Percentiles rank a stretch among this genome's conserved stretches.
These are phyloP conservation scores for Stagonosporopsis tanaceti DNA, from an alignment of 2,329 filamentous ascomycete genomes.

Conservation along the genomic window DNA sequence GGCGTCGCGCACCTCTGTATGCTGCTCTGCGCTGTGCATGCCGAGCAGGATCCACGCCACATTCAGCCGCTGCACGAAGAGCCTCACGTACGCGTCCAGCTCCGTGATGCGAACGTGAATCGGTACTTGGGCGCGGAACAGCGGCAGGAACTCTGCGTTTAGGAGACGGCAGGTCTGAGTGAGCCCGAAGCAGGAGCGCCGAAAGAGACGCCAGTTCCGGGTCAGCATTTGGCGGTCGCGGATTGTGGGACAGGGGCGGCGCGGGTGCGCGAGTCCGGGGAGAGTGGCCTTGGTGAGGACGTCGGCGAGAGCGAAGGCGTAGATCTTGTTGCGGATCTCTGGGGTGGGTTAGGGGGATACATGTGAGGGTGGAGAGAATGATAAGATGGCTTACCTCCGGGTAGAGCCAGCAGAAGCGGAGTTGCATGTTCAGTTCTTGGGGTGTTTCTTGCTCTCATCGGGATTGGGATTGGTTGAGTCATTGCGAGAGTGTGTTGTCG, in stretches of 20 bases:
- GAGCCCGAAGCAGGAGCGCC: background rate
- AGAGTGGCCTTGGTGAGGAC: background rate
- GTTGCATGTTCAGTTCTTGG: too few relatives aligned
- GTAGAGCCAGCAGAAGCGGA: background rate
- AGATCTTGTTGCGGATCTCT: slow-evolving; percentile 1
- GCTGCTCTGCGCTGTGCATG: background rate
- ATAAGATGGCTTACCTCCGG: background rate
- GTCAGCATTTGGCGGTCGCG: background rate
- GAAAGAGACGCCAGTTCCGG: background rate
- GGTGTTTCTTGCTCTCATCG: too few relatives aligned
- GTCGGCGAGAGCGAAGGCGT: background rate
- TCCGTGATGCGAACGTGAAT: background rate
- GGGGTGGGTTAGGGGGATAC: background rate
- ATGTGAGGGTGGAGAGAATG: background rate
- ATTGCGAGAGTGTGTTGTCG: too few relatives aligned
- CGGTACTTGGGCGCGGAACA: background rate
- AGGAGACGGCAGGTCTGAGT: background rate
- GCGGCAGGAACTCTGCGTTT: background rate
- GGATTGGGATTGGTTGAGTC: too few relatives aligned
- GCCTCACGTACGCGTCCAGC: background rate
- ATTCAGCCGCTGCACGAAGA: background rate
- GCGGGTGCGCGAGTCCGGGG: background rate
- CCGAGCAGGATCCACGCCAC: background rate
- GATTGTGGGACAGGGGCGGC: background rate
- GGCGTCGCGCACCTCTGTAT: background rate